Conservation (phyloP, 495 filamentous ascomycete genomes). For the Aspergillus saccharolyticus region DNA sequence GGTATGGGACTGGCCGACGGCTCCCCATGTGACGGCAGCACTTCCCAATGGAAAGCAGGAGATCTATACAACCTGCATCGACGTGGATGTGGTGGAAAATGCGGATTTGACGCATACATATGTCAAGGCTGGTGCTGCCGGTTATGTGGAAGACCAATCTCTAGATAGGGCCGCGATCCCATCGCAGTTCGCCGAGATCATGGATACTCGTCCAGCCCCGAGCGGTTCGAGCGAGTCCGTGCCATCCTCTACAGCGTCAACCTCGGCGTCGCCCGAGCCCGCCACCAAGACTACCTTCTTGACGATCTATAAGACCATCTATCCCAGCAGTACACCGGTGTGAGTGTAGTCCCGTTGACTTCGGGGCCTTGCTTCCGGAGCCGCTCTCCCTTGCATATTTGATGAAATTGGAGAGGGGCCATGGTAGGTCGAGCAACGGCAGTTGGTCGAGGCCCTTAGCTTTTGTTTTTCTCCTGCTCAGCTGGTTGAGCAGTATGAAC, state of each 20-base stretch:
- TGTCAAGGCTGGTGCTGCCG: neutral
- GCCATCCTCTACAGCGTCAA: neutral
- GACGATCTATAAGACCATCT: constrained; percentile 19
- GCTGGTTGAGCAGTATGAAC: neutral
- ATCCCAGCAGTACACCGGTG: constrained; percentile 6
- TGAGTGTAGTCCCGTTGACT: neutral
- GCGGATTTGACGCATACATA: constrained; percentile 15
- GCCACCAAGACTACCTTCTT: constrained; percentile 15
- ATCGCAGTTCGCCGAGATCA: constrained; percentile 29
- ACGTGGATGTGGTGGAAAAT: constrained; percentile 54
- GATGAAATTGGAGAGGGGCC: too few species aligned
- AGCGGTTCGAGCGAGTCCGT: neutral
- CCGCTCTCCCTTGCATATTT: constrained; percentile 6
- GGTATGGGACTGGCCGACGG: constrained; percentile 86
- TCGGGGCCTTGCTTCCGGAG: neutral
- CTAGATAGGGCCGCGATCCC: constrained; percentile 36
- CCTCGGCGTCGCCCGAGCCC: neutral
- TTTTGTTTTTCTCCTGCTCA: neutral
- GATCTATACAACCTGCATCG: constrained; percentile 78
- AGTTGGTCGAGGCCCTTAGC: too few species aligned
- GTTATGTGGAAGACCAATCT: constrained; percentile 30
- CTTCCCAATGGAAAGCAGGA: constrained; percentile 55
- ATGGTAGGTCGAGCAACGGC: neutral
- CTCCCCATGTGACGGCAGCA: constrained; percentile 37
- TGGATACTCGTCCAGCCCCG: neutral